Percentiles rank a stretch among this genome's conserved stretches.
These are phyloP conservation scores for Aaosphaeria arxii DNA, from an alignment of 2,329 filamentous ascomycete genomes.

Conservation along the genomic window DNA sequence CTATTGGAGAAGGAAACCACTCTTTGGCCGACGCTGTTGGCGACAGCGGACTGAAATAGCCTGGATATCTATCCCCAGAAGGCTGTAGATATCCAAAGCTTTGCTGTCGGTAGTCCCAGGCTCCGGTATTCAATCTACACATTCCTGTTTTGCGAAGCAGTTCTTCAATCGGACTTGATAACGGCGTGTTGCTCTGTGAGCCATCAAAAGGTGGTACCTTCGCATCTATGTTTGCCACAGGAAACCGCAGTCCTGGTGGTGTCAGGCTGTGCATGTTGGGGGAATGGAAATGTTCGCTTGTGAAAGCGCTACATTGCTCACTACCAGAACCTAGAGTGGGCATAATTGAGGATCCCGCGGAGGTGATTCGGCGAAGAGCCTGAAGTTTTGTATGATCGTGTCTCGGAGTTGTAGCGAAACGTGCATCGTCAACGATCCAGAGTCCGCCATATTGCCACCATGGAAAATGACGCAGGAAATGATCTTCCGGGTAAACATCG, in stretches of 20 bases:
- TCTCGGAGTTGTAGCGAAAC: constrained; percentile 30
- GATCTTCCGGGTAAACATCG: constrained; percentile 38
- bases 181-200: no score
- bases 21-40: constrained; percentile 26
- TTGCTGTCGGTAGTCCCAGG: no score
- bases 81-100: not conserved
- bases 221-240: no score
- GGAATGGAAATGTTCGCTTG: no score
- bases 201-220: no score
- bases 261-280: no score
- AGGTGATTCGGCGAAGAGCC: constrained; percentile 27
- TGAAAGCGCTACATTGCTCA: no score
- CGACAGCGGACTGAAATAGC: constrained; percentile 29
- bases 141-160: no score
- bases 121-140: no score
- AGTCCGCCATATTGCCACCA: constrained; percentile 38
- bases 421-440: constrained; percentile 35
- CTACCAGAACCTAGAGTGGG: no score
- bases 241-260: no score
- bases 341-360: not conserved
- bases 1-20: constrained; percentile 25
- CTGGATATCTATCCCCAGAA: constrained; percentile 26
- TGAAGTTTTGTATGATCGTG: constrained; percentile 21
- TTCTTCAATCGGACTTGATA: no score
- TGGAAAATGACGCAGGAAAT: constrained; percentile 36